Evolutionary conservation across 164 flowering plant genomes (phyloP), one percentile per base, ranked within the genome.

Genomic region (Hamamelis virginiana): DNA sequence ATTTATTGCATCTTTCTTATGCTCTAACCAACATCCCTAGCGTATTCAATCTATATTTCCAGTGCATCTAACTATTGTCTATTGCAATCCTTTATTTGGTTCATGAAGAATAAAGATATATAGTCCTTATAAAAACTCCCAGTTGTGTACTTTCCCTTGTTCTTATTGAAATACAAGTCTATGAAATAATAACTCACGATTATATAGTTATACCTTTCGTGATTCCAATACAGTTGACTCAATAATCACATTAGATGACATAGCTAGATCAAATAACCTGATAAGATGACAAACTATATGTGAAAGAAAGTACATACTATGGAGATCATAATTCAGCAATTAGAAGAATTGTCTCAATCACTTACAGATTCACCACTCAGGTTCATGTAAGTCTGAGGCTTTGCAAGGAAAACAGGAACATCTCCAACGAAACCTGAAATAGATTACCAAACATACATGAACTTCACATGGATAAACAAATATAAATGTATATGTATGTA

Each of bases 321-420:
- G 18, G 21, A 51, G 3, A 23, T 27, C 23, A 65, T 47, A 50
- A 3, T 21, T 44, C 66, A 63, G 28, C 26, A 23, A 47, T 25
- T 46, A 18, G 22, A 51, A 38, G 13, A 45, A 47, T 70, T 21
- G 28, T 66, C 23, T 15, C 13, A 57, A 10, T 5, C 21, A 72
- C 88, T 81, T 76, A 95, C 97, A 48, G 97, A 91, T 86, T 95
- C 95, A 67, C 99, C 99, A 65, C 93, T 92, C 73, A 95, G 70
- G 69, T 95, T 95, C 97, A 95, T 91, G 79, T 92, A 91, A 28
- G 97, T 95, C 77, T 92, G 98, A 23, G 98, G 99, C 85, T 95
- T 95, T 45, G 98, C 97, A 57, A 95, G 89, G 64, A 95, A 79
- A 70, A 92, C 84, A 12, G 98, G 92, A 58, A 80, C 83, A 22